Percentiles rank a stretch among this genome's conserved stretches.
Evolutionary conservation across 768 basidiomycete genomes (phyloP).

Genomic region (Boletus sp.): DNA sequence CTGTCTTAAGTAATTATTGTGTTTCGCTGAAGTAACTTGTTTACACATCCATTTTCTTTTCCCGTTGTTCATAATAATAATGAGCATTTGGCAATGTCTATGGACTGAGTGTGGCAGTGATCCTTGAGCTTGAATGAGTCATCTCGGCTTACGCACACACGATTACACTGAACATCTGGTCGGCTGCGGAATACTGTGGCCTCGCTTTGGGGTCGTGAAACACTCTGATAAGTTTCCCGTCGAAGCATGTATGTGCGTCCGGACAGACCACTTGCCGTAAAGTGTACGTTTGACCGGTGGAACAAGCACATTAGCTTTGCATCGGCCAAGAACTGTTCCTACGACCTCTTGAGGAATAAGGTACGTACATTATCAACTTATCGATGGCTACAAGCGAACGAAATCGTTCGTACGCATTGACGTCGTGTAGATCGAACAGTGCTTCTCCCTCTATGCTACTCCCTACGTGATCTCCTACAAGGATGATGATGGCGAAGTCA

Average conservation of each 20-base stretch:
- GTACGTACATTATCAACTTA: constrained; percentile 42
- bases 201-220: constrained; percentile 2
- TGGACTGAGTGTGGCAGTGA: not conserved
- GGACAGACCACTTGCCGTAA: constrained; percentile 78
- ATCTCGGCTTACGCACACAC: constrained; percentile 6
- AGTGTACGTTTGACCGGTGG: constrained; percentile 75
- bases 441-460: constrained; percentile 70
- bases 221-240: constrained; percentile 1
- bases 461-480: constrained; percentile 77
- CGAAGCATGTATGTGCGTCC: constrained; percentile 46
- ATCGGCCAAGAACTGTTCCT: constrained; percentile 77
- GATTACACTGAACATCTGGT: not conserved
- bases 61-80: constrained; percentile 7
- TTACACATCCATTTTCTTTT: constrained; percentile 15
- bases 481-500: constrained; percentile 85
- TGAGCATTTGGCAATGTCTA: not conserved
- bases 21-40: constrained; percentile 20
- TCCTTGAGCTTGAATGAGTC: not conserved
- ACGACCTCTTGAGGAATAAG: constrained; percentile 68
- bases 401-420: not conserved
- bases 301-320: constrained; percentile 78
- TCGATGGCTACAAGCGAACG: not conserved
- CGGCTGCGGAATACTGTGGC: constrained; percentile 28
- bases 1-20: constrained; percentile 60
- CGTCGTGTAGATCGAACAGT: constrained; percentile 70